phyloP scores from a whole-genome alignment of 352 stramenopile species.

The Pythium plurisporium region DNA sequence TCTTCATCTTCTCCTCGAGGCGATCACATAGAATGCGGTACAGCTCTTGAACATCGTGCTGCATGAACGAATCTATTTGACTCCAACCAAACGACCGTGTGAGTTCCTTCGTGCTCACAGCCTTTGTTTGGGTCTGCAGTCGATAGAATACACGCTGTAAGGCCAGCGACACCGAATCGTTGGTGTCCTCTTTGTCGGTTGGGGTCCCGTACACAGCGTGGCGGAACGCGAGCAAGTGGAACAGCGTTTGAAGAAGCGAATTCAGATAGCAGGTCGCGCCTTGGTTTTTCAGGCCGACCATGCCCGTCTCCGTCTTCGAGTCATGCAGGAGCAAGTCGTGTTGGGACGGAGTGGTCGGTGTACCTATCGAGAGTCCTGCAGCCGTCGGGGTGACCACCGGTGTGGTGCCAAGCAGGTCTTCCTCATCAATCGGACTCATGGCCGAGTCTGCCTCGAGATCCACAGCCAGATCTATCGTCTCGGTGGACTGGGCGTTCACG shows the following conservation, averaged over 20 bases:
- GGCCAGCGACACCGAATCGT: slow-evolving; percentile 77
- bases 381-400: slow-evolving; percentile 18
- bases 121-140: slow-evolving; percentile 60
- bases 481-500: slow-evolving; percentile 1
- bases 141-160: slow-evolving; percentile 85
- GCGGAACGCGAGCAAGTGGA: slow-evolving; percentile 83
- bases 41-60: slow-evolving; percentile 92
- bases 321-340: slow-evolving; percentile 51
- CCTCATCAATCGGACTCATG: slow-evolving; percentile 22
- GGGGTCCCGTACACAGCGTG: slow-evolving; percentile 83
- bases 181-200: slow-evolving; percentile 72
- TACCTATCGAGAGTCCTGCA: not conserved
- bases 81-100: slow-evolving; percentile 92
- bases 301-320: slow-evolving; percentile 78
- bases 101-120: slow-evolving; percentile 90
- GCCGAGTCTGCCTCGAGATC: slow-evolving; percentile 12
- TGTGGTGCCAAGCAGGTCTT: slow-evolving; percentile 19
- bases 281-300: slow-evolving; percentile 88
- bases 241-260: slow-evolving; percentile 91
- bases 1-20: slow-evolving; percentile 92
- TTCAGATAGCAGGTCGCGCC: slow-evolving; percentile 94
- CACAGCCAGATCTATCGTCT: slow-evolving; percentile 10
- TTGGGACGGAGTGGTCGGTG: not conserved
- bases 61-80: slow-evolving; percentile 88
- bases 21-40: slow-evolving; percentile 90